Base-by-base conservation (phyloP, 2,329 filamentous ascomycete species). In the Westerdykella sp. region DNA sequence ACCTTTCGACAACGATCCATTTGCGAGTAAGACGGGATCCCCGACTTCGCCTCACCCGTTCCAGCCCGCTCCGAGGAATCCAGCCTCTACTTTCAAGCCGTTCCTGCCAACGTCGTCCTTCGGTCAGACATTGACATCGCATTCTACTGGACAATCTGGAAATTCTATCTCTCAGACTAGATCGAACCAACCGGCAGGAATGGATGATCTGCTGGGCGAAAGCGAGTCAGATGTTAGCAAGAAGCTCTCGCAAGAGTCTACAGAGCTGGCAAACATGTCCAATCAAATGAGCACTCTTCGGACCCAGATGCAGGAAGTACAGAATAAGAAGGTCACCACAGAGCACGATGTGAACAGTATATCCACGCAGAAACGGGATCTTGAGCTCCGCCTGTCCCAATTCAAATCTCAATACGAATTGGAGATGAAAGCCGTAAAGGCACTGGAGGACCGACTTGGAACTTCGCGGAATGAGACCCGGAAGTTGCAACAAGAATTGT, bases 61-160 rank as follows among this genome's bases (percentile, higher is more conserved):
- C 75, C 59, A 71, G 71, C 62, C 62, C 75, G 49, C 62, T 30
- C 64, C 65, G 15, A 62, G 65, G 9, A 66, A 57, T 65, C 63
- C 65, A 28, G 58, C 70, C 12, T 73, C 72, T 14, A 77, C 76
- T 1, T 95, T 96, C 71, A 95, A 89, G 69, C 88, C 90, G 1
- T 98, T 98, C 67, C 72, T 93, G 36, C 93, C 93, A 0, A 89
- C 88, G 0, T 97, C 93, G 1, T 85, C 87, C 0, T 98, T 97
- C 67, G 93, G 93, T 6, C 85, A 90, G 57, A 84, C 82, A 23
- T 73, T 97, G 47, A 83, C 85, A 18, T 76, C 83, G 1, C 87
- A 94, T 53, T 76, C 77, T 21, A 95, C 89, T 7, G 89, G 88
- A 16, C 80, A 73, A 25, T 78, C 75, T 5, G 62, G 59, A 12